These are phyloP conservation scores for Talaromyces piceae DNA, from an alignment of 2,329 filamentous ascomycete species.

Conservation along the genomic window DNA sequence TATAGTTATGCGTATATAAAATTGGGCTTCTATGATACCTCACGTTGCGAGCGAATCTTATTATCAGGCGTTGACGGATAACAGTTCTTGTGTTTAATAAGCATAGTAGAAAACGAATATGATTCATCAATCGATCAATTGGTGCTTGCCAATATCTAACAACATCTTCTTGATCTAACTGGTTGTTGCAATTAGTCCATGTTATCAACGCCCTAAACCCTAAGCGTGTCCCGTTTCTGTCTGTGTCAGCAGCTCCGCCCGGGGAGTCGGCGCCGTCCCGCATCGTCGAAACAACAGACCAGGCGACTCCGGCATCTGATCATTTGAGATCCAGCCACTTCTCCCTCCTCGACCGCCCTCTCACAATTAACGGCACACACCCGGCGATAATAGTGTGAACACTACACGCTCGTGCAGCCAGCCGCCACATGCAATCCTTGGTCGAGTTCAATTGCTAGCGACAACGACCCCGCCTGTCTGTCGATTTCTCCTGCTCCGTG, in stretches of 20 bases:
- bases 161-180: too few relatives aligned
- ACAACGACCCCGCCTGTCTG: neutral
- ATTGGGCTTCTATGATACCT: neutral
- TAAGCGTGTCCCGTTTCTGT: neutral
- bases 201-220: neutral
- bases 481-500: neutral
- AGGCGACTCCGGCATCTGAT: neutral
- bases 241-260: neutral
- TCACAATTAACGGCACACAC: neutral
- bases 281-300: neutral
- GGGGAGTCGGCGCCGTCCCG: neutral
- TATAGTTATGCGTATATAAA: neutral
- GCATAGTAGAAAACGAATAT: too few relatives aligned
- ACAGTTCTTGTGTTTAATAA: too few relatives aligned
- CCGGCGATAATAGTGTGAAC: neutral
- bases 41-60: neutral
- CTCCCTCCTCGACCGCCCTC: neutral
- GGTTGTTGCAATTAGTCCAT: neutral
- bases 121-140: too few relatives aligned
- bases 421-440: neutral
- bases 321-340: neutral
- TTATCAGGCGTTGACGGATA: neutral
- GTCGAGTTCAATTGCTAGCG: neutral
- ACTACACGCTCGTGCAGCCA: neutral
- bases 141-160: too few relatives aligned